Evolutionary conservation across 805 yeast genomes (phyloP), one percentile per base, ranked within the genome.

Genomic region (Clavispora asparagi): DNA sequence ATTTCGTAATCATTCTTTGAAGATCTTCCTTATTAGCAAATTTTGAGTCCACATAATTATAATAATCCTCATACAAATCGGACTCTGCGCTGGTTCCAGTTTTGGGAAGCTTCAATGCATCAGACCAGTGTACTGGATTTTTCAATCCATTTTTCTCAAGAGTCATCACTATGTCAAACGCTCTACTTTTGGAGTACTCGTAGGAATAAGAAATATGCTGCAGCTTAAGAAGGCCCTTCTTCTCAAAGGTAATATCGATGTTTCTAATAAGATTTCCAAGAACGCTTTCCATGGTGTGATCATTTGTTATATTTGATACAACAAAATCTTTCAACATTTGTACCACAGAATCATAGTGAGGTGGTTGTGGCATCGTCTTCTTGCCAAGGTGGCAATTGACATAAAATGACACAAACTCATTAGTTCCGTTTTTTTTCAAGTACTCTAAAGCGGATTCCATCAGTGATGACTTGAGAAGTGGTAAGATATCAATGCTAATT

Each of bases 101-200:
- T 1, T 59, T 55, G 1, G 87, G 82, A 13, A 76, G 60, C 13
- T 69, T 65, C 12, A 78, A 60, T 3, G 73, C 64, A 31, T 67
- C 68, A 40, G 79, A 72, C 78, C 80, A 79, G 23, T 62, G 69
- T 1, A 70, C 58, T 6, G 89, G 89, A 53, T 82, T 80, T 27
- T 65, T 70, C 28, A 54, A 56, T 2, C 53, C 55, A 6, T 49
- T 25, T 25, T 61, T 52, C 43, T 56, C 53, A 42, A 35, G 40
- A 61, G 3, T 61, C 63, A 13, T 49, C 37, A 71, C 58, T 23
- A 83, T 52, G 26, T 81, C 77, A 55, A 77, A 81, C 1, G 85
- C 80, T 28, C 74, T 56, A 6, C 81, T 73, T 49, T 74, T 70
- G 1, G 85, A 76, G 40, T 80, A 75, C 44, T 79, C 83, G 28